Evolutionary conservation across 1,284 basidiomycete species (phyloP).

Genomic region (Apiotrichum sp.): DNA sequence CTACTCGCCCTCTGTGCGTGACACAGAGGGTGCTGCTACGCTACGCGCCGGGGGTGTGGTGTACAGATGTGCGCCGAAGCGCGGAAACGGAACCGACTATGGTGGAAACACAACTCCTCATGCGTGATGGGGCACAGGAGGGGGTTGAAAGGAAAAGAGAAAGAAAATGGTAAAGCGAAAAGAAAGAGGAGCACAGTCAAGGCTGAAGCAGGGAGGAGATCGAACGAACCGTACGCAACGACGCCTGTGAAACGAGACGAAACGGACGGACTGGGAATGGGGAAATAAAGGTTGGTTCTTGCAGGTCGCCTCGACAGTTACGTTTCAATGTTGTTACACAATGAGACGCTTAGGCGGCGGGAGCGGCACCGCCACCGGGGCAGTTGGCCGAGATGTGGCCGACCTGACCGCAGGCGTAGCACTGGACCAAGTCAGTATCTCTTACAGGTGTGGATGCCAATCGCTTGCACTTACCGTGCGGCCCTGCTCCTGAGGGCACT

Average conservation of each 20-base stretch:
- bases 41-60: conserved; percentile 4
- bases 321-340: not conserved
- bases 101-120: conserved; percentile 6
- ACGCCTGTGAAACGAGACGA: not conserved
- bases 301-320: not conserved
- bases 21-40: not conserved
- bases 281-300: not conserved
- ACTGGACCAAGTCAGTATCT: conserved; percentile 38
- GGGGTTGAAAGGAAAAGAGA: not conserved
- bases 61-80: conserved; percentile 7
- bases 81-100: conserved; percentile 10
- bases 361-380: conserved; percentile 50
- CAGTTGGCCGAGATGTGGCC: conserved; percentile 82
- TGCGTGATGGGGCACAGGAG: not conserved
- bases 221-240: not conserved
- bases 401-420: conserved; percentile 69
- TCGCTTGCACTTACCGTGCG: conserved; percentile 50
- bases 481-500: conserved; percentile 70
- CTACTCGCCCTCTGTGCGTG: conserved; percentile 8
- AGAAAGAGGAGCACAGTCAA: too few species aligned
- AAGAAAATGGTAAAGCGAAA: not conserved
- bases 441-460: rapidly evolving
- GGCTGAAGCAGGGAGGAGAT: not conserved
- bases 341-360: conserved; percentile 28
- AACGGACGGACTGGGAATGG: not conserved